Evolutionary conservation across 2,329 filamentous ascomycete genomes (phyloP).

Genomic region (Beauveria pseudobassiana): DNA sequence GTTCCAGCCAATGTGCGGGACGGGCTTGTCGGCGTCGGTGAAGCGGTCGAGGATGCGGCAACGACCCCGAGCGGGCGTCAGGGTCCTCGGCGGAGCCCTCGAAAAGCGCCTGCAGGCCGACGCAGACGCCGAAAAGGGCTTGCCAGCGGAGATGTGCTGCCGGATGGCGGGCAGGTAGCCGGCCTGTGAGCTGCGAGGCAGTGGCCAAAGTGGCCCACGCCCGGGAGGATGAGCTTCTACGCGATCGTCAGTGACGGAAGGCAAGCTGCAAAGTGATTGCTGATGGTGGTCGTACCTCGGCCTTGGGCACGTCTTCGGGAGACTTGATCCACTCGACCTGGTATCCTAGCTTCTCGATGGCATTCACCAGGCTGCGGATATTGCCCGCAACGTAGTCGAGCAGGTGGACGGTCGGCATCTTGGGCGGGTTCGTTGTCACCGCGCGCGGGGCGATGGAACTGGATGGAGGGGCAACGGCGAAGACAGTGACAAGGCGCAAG

Average conservation of each 20-base stretch:
- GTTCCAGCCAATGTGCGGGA: constrained; percentile 99
- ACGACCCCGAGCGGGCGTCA: constrained; percentile 66
- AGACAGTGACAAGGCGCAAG: not conserved
- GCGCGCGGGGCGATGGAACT: not conserved
- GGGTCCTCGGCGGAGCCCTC: constrained; percentile 75
- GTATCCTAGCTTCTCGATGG: constrained; percentile 92
- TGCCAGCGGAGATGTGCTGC: constrained; percentile 78
- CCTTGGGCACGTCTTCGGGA: constrained; percentile 75
- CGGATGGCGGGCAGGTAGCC: constrained; percentile 79
- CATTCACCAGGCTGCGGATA: constrained; percentile 91
- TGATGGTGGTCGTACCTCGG: constrained; percentile 54
- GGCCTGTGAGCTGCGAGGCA: constrained; percentile 73
- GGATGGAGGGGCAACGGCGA: constrained; percentile 5
- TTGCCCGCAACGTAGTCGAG: constrained; percentile 93
- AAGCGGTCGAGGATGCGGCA: constrained; percentile 68
- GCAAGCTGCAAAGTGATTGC: too few species aligned
- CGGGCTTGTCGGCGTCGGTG: constrained; percentile 69
- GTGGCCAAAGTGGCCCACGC: constrained; percentile 96
- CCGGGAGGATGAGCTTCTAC: constrained; percentile 88
- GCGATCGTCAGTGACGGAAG: constrained; percentile 1
- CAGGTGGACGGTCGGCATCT: constrained; percentile 71
- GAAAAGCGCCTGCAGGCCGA: constrained; percentile 87
- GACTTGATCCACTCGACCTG: constrained; percentile 85
- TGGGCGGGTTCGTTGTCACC: constrained; percentile 18
- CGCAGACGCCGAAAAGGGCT: constrained; percentile 98